Base-by-base conservation (phyloP, 352 stramenopile genomes). In the Phytophthora pinifolia region DNA sequence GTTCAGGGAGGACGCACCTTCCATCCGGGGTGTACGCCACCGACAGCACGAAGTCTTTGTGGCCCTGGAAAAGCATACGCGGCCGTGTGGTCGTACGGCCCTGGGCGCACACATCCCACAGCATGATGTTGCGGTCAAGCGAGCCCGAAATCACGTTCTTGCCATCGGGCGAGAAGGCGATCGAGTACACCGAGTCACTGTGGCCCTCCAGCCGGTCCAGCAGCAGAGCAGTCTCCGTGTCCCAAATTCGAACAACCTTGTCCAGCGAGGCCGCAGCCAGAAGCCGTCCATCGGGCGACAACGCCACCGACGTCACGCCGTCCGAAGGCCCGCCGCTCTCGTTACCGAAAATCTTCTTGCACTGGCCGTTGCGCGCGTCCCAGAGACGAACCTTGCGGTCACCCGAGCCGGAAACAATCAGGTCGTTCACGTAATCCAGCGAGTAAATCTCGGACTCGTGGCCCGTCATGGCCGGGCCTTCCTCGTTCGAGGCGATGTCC, bases 361-460 rank as follows among this genome's bases (percentile, higher is more conserved):
- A 94, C 61, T 92, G 74, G 17, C 84, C 81, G 4, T 76, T 86
- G 49, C 84, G 84, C 6, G 82, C 76, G 54, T 94, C 84, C 84
- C 84, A 94, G 9, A 94, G 68, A 13, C 84, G 82, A 8, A 92
- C 83, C 52, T 89, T 91, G 36, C 84, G 82, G 41, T 94, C 84
- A 10, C 84, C 84, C 13, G 80, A 92, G 29, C 84, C 84, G n/a
- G 82, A 92, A 25, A 92, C 84, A 51, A 94, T 94, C 51, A 92
- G 70, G 57, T 94, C 80, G 46, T 89, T 87, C 36, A 94, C 80
- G 45, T 92, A 94, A 54, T 92, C 84, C 27, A 94, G 61, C 34
- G 82, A 89, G 65, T 94, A 94, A 53, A 94, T 92, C 51, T 92
- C 84, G 10, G 83, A 87, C 50, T 94, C 84, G 59, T 94, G 84